Percentiles rank a stretch among this genome's conserved stretches.
Conservation (phyloP, 2,329 filamentous ascomycete species). For the Aureobasidium melanogenum region DNA sequence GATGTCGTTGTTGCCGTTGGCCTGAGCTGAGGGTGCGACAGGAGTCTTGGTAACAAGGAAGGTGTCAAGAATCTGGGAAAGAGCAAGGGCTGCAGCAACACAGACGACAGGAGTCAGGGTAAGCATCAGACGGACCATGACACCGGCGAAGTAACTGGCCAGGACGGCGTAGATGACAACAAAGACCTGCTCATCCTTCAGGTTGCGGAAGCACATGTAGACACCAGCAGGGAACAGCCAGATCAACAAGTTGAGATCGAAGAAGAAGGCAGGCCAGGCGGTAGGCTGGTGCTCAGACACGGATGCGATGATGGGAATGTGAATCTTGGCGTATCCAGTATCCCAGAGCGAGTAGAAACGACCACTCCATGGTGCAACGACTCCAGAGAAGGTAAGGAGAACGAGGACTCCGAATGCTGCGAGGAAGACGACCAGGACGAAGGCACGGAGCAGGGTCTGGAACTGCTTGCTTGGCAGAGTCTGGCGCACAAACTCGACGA, state of each 20-base stretch:
- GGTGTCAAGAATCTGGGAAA: conserved; percentile 80
- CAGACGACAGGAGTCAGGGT: conserved; percentile 95
- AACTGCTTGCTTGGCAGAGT: conserved; percentile 89
- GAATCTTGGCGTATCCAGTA: conserved; percentile 96
- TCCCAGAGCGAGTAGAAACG: conserved; percentile 99
- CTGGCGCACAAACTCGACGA: conserved; percentile 82
- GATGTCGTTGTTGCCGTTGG: conserved; percentile 35
- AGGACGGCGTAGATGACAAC: conserved; percentile 95
- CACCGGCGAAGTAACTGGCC: conserved; percentile 94
- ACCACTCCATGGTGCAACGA: conserved; percentile 94
- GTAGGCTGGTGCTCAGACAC: conserved; percentile 99
- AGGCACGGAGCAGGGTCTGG: conserved; percentile 72
- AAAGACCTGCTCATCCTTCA: conserved; percentile 95
- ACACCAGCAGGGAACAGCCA: conserved; percentile 99
- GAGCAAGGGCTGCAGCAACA: conserved; percentile 79
- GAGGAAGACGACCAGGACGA: conserved; percentile 65
- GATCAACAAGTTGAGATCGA: conserved; percentile 95
- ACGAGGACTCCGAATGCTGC: conserved; percentile 70
- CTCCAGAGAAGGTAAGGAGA: conserved; percentile 71
- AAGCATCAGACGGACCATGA: conserved; percentile 99
- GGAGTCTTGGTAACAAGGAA: conserved; percentile 66
- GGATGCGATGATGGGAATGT: conserved; percentile 99
- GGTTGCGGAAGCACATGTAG: conserved; percentile 92
- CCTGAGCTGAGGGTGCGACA: conserved; percentile 34
- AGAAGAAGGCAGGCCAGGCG: conserved; percentile 98